A percentile compares a stretch with the other conserved stretches of the same genome.
phyloP scores from a whole-genome alignment of 371 early-diverging fungal genomes.

The Mucor sp. region DNA sequence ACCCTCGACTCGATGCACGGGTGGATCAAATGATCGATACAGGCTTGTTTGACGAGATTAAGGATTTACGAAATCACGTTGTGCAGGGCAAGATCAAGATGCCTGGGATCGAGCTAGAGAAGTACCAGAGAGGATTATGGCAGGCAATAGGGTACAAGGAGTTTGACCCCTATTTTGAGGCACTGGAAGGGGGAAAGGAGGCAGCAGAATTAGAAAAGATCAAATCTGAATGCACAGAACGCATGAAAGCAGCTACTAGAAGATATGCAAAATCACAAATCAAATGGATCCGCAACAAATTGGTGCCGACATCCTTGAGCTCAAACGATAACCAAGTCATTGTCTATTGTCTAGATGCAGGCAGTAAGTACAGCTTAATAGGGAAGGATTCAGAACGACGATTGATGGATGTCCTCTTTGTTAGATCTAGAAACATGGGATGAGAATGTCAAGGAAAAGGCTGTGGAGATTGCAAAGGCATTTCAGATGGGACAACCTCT shows the following conservation, averaged over 20 bases:
- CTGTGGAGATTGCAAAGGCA: constrained; percentile 51
- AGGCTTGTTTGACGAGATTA: constrained; percentile 84
- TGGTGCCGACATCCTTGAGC: constrained; percentile 57
- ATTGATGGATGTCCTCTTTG: neutral
- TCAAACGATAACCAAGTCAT: constrained; percentile 36
- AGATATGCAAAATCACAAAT: constrained; percentile 90
- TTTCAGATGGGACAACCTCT: constrained; percentile 33
- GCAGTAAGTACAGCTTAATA: constrained; percentile 45
- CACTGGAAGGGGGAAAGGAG: constrained; percentile 38
- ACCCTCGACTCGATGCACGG: constrained; percentile 79
- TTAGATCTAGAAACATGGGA: constrained; percentile 60
- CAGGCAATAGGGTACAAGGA: constrained; percentile 92
- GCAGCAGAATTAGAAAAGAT: constrained; percentile 45
- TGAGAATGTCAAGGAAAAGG: constrained; percentile 54
- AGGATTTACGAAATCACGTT: constrained; percentile 60
- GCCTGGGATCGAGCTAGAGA: constrained; percentile 48
- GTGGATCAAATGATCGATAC: constrained; percentile 87
- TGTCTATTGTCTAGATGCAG: constrained; percentile 80
- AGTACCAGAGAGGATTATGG: constrained; percentile 78
- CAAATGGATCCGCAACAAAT: constrained; percentile 88
- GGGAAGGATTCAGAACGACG: neutral
- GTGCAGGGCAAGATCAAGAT: constrained; percentile 46
- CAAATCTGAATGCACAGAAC: constrained; percentile 61
- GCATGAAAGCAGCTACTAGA: constrained; percentile 86
- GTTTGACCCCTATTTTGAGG: constrained; percentile 71